Conservation (phyloP, 2,329 filamentous ascomycete genomes). For the Teratosphaeria viscida region DNA sequence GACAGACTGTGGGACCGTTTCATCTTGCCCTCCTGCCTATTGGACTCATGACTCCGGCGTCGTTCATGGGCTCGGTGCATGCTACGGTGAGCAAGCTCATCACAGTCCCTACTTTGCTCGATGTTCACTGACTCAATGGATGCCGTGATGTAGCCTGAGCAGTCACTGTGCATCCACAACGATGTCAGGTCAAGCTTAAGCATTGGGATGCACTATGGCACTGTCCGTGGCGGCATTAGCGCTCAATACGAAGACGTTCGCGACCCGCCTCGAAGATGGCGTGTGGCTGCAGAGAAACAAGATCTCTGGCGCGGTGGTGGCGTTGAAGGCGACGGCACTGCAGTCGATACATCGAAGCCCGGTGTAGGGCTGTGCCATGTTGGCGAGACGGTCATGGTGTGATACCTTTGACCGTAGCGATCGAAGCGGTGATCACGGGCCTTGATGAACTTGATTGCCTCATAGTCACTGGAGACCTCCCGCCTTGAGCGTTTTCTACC, state of each 20-base stretch:
- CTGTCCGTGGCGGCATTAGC: constrained; percentile 35
- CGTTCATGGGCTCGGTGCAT: constrained; percentile 37
- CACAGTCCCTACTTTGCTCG: background rate
- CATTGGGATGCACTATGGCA: constrained; percentile 44
- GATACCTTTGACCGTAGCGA: background rate
- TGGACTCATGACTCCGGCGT: constrained; percentile 37
- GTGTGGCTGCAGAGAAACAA: constrained; percentile 32
- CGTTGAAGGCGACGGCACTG: constrained; percentile 16
- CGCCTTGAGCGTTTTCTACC: background rate
- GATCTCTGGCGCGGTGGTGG: constrained; percentile 25
- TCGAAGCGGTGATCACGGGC: background rate
- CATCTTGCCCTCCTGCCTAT: constrained; percentile 41
- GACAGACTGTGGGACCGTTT: constrained; percentile 37
- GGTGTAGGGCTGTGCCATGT: constrained; percentile 32
- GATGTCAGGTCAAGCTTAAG: constrained; percentile 38
- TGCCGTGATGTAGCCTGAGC: constrained; percentile 27
- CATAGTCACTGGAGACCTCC: background rate
- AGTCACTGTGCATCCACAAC: constrained; percentile 38
- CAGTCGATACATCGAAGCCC: constrained; percentile 28
- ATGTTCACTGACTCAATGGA: background rate
- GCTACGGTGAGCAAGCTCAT: constrained; percentile 19
- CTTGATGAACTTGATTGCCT: background rate
- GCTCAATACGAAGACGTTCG: constrained; percentile 40
- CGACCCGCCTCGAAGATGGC: constrained; percentile 37
- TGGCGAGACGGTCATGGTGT: constrained; percentile 38